Evolutionary conservation across 1,284 basidiomycete species (phyloP).

Genomic region (Apiotrichum gracile): DNA sequence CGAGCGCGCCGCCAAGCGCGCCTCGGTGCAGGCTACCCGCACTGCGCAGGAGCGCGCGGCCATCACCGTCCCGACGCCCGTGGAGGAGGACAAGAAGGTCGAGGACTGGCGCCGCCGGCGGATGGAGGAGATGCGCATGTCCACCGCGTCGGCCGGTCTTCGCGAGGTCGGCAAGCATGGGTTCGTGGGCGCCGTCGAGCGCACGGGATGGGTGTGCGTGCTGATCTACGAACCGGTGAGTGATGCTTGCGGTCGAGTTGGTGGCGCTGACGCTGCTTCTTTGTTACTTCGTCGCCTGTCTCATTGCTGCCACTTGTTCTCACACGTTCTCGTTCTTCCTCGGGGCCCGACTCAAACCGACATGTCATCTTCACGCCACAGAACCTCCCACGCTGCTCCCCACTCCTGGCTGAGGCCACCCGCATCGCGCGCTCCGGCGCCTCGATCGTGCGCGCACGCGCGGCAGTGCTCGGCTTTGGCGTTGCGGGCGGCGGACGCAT

Average conservation of each 20-base stretch:
- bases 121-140: slow-evolving; percentile 8
- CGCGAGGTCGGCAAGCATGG: slow-evolving; percentile 36
- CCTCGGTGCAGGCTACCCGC: slow-evolving; percentile 1
- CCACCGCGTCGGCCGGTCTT: slow-evolving; percentile 17
- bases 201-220: slow-evolving; percentile 35
- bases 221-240: slow-evolving; percentile 45
- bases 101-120: slow-evolving; percentile 5
- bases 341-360: not conserved
- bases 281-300: too few species aligned
- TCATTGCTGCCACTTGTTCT: too few species aligned
- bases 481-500: slow-evolving; percentile 15
- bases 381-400: slow-evolving; percentile 36
- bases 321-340: too few species aligned
- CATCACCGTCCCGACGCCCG: slow-evolving; percentile 23
- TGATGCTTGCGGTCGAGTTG: too few species aligned
- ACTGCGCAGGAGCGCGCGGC: slow-evolving; percentile 20
- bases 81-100: slow-evolving; percentile 16
- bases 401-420: slow-evolving; percentile 17
- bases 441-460: slow-evolving; percentile 33
- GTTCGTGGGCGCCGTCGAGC: slow-evolving; percentile 39
- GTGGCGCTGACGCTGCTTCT: too few species aligned
- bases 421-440: slow-evolving; percentile 7
- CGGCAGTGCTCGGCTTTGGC: slow-evolving; percentile 37
- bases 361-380: slow-evolving; percentile 28
- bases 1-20: slow-evolving; percentile 1